A percentile compares a stretch with the other conserved stretches of the same genome.
phyloP scores from a whole-genome alignment of 2,329 filamentous ascomycete genomes.

The Dothideomycetidae sp. region DNA sequence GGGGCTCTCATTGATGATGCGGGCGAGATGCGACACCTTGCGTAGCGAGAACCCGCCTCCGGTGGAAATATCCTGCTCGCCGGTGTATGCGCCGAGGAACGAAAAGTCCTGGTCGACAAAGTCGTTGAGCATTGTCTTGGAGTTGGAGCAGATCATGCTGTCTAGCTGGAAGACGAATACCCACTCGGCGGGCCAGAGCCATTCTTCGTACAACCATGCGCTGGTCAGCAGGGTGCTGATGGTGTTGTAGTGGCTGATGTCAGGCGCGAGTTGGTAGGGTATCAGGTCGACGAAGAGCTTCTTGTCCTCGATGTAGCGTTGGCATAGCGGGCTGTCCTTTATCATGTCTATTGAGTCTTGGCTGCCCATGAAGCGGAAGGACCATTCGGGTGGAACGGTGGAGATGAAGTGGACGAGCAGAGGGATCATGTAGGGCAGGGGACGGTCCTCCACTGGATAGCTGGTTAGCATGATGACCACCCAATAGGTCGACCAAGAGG shows the following conservation, averaged over 20 bases:
- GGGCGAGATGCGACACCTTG: neutral
- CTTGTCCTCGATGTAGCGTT: neutral
- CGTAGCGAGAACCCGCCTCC: neutral
- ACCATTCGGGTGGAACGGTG: conserved; percentile 2
- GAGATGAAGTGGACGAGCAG: conserved; percentile 3
- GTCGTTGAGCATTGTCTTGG: conserved; percentile 4
- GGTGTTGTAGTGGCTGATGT: neutral
- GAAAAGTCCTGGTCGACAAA: conserved; percentile 5
- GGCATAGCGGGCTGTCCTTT: neutral
- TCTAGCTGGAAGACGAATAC: conserved; percentile 2
- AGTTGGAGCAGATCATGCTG: conserved; percentile 6
- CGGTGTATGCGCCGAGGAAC: neutral
- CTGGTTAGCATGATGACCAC: too few species aligned
- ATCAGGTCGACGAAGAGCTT: conserved; percentile 3
- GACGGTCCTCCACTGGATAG: conserved; percentile 2
- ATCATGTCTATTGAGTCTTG: conserved; percentile 1
- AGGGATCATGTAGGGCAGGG: conserved; percentile 4
- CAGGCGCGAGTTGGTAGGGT: neutral
- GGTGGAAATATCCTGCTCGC: neutral
- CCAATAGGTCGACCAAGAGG: too few species aligned
- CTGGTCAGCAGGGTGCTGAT: conserved; percentile 4
- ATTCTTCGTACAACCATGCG: conserved; percentile 1
- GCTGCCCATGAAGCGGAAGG: conserved; percentile 4
- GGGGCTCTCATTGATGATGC: neutral
- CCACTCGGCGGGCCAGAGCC: conserved; percentile 2